A percentile compares a stretch with the other conserved stretches of the same genome.
Conservation (phyloP, 108 stramenopile genomes). For the Discostella pseudostelligera region DNA sequence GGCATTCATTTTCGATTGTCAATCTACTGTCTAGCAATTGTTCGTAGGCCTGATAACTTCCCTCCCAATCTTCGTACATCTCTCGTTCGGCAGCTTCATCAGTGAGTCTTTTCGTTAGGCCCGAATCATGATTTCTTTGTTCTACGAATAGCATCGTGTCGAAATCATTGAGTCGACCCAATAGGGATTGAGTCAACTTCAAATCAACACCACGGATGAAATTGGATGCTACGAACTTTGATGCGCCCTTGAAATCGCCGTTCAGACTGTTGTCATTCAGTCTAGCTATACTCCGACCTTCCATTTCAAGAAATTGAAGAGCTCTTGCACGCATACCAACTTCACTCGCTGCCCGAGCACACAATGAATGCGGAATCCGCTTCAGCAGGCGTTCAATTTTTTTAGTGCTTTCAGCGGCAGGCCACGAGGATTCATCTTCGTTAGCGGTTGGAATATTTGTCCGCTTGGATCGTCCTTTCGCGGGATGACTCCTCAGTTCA, state of each 20-base stretch:
- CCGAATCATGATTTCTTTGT: constrained; percentile 35
- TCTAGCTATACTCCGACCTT: constrained; percentile 46
- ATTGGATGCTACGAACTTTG: constrained; percentile 36
- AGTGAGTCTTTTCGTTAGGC: constrained; percentile 27
- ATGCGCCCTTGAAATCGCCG: neutral
- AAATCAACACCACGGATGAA: constrained; percentile 41
- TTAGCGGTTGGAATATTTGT: constrained; percentile 5
- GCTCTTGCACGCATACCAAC: constrained; percentile 85
- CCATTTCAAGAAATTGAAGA: constrained; percentile 71
- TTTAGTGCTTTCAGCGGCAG: constrained; percentile 50
- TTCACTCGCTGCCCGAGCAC: constrained; percentile 66
- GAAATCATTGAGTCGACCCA: constrained; percentile 71
- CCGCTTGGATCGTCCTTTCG: constrained; percentile 36
- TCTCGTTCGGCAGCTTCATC: constrained; percentile 67
- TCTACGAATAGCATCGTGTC: constrained; percentile 70
- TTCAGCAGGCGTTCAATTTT: constrained; percentile 62
- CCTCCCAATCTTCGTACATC: constrained; percentile 69
- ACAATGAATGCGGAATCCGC: constrained; percentile 47
- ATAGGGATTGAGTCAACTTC: constrained; percentile 49
- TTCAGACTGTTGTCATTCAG: constrained; percentile 34
- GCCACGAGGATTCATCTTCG: constrained; percentile 44
- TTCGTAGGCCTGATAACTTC: constrained; percentile 81
- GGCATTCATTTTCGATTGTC: neutral
- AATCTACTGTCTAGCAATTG: constrained; percentile 51
- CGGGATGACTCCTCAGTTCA: constrained; percentile 38